These are phyloP conservation scores for Akebia trifoliata DNA, from an alignment of 164 flowering plant genomes.

Conservation along the genomic window DNA sequence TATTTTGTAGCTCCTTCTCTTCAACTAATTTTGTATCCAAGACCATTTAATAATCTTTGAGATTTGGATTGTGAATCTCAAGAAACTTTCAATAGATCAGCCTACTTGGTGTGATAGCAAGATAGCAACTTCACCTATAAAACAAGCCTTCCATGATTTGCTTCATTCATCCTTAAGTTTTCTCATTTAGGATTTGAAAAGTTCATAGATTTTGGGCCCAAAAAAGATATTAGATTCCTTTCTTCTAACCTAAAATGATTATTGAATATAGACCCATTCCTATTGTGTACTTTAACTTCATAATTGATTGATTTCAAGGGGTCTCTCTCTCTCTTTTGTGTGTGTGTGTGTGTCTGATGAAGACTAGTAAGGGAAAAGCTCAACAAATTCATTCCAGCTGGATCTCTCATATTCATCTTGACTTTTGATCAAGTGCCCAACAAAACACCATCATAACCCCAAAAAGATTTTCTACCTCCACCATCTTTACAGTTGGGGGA, in stretches of 20 bases:
- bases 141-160: too few species aligned
- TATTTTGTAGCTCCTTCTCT: too few species aligned
- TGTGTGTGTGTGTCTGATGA: too few species aligned
- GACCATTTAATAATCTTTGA: too few species aligned
- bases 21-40: too few species aligned
- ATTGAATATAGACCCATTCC: neutral
- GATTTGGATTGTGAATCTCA: too few species aligned
- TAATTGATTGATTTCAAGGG: neutral
- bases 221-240: neutral
- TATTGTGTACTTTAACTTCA: neutral
- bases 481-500: constrained; percentile 10
- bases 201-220: neutral
- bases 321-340: too few species aligned
- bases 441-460: constrained; percentile 8
- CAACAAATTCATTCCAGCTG: constrained; percentile 11
- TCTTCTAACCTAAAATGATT: neutral
- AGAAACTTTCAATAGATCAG: too few species aligned
- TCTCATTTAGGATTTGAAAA: constrained; percentile 2
- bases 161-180: neutral
- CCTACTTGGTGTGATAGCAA: too few species aligned
- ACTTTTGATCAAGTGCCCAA: constrained; percentile 4
- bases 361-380: neutral
- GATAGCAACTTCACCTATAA: too few species aligned
- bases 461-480: constrained; percentile 3
- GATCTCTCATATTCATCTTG: constrained; percentile 5